A percentile compares a stretch with the other conserved stretches of the same genome.
These are phyloP conservation scores for Pseudonitzschia pungens DNA, from an alignment of 108 stramenopile species.

Conservation along the genomic window DNA sequence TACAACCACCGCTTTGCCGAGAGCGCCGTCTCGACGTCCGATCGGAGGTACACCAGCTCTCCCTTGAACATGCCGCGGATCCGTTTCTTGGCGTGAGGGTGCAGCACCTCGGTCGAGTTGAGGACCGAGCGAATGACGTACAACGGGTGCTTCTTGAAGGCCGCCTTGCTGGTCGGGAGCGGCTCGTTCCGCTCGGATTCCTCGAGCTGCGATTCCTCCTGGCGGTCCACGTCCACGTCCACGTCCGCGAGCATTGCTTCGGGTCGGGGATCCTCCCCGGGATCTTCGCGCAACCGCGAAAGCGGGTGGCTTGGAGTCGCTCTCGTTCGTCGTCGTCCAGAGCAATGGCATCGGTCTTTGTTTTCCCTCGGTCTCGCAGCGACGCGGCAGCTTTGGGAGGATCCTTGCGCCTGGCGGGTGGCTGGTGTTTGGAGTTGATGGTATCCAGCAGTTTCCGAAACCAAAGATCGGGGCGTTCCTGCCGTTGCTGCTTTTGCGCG, in stretches of 20 bases:
- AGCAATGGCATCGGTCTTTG: slow-evolving; percentile 45
- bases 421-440: background rate
- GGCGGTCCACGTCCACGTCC: slow-evolving; percentile 27
- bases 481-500: slow-evolving; percentile 15
- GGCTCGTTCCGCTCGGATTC: slow-evolving; percentile 48
- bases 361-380: slow-evolving; percentile 33
- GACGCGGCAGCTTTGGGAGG: too few relatives aligned
- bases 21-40: slow-evolving; percentile 73
- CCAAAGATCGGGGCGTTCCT: background rate
- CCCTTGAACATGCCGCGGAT: slow-evolving; percentile 88
- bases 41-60: slow-evolving; percentile 67
- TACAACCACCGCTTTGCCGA: slow-evolving; percentile 77
- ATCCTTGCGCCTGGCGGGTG: background rate
- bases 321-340: too few relatives aligned
- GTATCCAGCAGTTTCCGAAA: slow-evolving; percentile 2
- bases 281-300: too few relatives aligned
- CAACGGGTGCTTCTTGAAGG: slow-evolving; percentile 70
- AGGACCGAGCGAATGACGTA: slow-evolving; percentile 73
- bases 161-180: slow-evolving; percentile 80
- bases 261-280: too few relatives aligned
- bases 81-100: slow-evolving; percentile 67
- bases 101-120: slow-evolving; percentile 66
- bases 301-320: too few relatives aligned
- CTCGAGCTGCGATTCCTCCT: slow-evolving; percentile 53
- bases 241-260: too few relatives aligned